Base-by-base conservation (phyloP, 2,329 filamentous ascomycete species). In the Boeremia exigua region DNA sequence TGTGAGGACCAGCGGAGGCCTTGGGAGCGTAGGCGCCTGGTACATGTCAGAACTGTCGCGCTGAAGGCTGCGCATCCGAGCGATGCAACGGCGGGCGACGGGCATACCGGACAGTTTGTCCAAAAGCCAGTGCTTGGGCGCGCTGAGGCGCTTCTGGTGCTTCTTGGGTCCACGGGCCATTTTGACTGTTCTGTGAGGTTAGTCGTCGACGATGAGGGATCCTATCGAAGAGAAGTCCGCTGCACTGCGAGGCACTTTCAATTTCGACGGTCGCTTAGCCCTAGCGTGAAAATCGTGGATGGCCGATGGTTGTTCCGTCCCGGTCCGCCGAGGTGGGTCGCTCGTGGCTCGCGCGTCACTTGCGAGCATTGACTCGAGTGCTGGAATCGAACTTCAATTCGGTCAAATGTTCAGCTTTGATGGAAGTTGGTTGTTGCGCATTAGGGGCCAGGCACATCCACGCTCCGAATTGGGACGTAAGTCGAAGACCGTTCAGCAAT, bases 101-200 rank as follows among this genome's bases (percentile, higher is more conserved):
- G 45, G 58, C 69, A 47, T 70, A 75, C 95, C 95, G 82, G 92
- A 96, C 80, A 99, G 88, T 84, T 99, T 99, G 91, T 99, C 95
- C 81, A 99, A 87, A 80, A 99, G 91, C 95, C 95, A 99, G 90
- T 98, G 95, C 81, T 91, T 96, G 79, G 95, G 95, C 80, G 95
- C 95, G 84, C 91, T 95, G 80, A 98, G 88, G 87, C 95, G 93
- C 93, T 99, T 98, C 84, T 98, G 94, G 85, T 99, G 95, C 90
- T 97, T 97, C 88, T 95, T 96, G 83, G 83, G 85, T 85, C 86
- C 86, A 79, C 85, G 83, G 78, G 82, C 84, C 85, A 88, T 88
- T 74, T 78, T 87, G 72, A 72, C 78, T 77, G 74, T 77, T 68
- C 67, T 74, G 59, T 66, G 66, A 69, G 66, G 67, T 70, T 71